A percentile compares a stretch with the other conserved stretches of the same genome.
Evolutionary conservation across 257 asterid species (phyloP).

Genomic region (Primulina eburnea): DNA sequence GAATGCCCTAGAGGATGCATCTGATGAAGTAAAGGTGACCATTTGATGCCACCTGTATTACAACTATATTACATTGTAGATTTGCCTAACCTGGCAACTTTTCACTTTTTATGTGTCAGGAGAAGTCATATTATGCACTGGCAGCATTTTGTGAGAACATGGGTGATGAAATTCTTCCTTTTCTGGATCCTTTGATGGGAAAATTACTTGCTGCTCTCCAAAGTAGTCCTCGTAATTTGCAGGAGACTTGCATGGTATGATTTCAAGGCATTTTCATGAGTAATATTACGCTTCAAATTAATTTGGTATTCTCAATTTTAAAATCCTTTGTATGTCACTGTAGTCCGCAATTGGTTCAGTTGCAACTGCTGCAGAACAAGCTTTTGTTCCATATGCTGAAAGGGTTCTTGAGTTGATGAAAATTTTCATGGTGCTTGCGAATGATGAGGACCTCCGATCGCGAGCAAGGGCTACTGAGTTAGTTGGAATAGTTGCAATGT

Average conservation of each 20-base stretch:
- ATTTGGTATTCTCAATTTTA: constrained; percentile 20
- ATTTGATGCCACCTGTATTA: constrained; percentile 5
- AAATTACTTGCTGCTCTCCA: constrained; percentile 80
- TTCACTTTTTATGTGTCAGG: constrained; percentile 45
- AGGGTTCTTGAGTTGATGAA: constrained; percentile 95
- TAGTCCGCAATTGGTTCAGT: constrained; percentile 99
- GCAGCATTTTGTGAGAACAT: constrained; percentile 99
- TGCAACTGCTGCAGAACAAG: constrained; percentile 97
- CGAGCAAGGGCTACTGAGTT: constrained; percentile 99
- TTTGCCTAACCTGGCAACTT: constrained; percentile 17
- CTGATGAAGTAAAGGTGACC: constrained; percentile 95
- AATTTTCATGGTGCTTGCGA: constrained; percentile 88
- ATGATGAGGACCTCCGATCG: constrained; percentile 92
- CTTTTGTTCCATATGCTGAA: constrained; percentile 89
- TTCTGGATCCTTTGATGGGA: constrained; percentile 85
- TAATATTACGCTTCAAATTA: constrained; percentile 20
- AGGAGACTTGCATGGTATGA: constrained; percentile 95
- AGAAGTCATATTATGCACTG: constrained; percentile 93
- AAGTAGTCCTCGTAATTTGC: constrained; percentile 79
- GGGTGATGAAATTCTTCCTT: constrained; percentile 98
- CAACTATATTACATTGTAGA: constrained; percentile 10
- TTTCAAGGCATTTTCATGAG: constrained; percentile 10
- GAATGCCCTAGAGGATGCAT: constrained; percentile 88
- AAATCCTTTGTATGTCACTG: constrained; percentile 31
- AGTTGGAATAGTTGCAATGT: constrained; percentile 92